These are phyloP conservation scores for Cladophialophora bantiana DNA, from an alignment of 2,329 filamentous ascomycete species.

Conservation along the genomic window DNA sequence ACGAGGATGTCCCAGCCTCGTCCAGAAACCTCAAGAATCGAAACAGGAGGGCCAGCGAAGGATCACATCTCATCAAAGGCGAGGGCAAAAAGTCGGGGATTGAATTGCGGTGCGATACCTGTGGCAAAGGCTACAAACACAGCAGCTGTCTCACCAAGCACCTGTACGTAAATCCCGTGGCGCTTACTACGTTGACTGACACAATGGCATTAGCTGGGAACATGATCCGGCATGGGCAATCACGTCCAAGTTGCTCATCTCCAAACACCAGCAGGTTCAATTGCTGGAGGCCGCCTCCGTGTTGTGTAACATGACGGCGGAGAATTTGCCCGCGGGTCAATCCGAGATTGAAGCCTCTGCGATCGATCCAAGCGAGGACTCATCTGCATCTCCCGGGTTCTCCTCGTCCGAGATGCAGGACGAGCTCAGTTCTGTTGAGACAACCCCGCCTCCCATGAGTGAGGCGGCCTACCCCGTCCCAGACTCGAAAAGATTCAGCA, in stretches of 20 bases:
- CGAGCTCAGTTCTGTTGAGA: slow-evolving; percentile 86
- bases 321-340: slow-evolving; percentile 69
- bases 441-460: slow-evolving; percentile 83
- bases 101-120: slow-evolving; percentile 95
- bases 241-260: slow-evolving; percentile 97
- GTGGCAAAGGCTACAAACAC: slow-evolving; percentile 99
- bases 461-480: slow-evolving; percentile 67
- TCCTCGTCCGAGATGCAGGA: slow-evolving; percentile 79
- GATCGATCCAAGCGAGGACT: slow-evolving; percentile 77
- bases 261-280: slow-evolving; percentile 99
- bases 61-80: slow-evolving; percentile 79
- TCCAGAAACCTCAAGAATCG: slow-evolving; percentile 60
- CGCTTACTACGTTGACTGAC: slow-evolving; percentile 43
- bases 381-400: slow-evolving; percentile 80
- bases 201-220: slow-evolving; percentile 79
- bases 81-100: slow-evolving; percentile 79
- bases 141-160: slow-evolving; percentile 99
- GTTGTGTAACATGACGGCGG: slow-evolving; percentile 83
- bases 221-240: slow-evolving; percentile 97
- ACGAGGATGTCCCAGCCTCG: slow-evolving; percentile 54
- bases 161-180: slow-evolving; percentile 75
- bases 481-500: slow-evolving; percentile 66
- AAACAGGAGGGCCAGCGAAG: slow-evolving; percentile 78
- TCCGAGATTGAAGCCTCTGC: slow-evolving; percentile 72
- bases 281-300: slow-evolving; percentile 97